phyloP scores from a whole-genome alignment of 306 rosid genomes.

The Trifolium repens region DNA sequence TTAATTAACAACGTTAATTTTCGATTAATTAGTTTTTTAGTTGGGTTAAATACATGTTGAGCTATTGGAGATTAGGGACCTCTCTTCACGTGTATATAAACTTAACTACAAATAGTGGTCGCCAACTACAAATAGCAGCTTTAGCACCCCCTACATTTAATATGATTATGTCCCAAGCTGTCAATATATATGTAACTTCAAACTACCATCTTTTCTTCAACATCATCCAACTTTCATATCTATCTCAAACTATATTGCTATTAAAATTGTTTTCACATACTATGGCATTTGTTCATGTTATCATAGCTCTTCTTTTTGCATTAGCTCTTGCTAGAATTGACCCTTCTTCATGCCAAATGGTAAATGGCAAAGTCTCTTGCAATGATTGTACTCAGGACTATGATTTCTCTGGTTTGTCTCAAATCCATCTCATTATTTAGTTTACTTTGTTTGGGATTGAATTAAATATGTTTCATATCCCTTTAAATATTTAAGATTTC shows the following conservation, averaged over 20 bases:
- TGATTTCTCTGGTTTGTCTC: conserved; percentile 69
- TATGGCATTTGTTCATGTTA: conserved; percentile 54
- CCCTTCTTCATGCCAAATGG: conserved; percentile 53
- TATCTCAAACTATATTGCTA: neutral
- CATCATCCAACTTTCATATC: conserved; percentile 6
- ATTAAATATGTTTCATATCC: no score
- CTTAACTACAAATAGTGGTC: conserved; percentile 27
- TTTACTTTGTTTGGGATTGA: neutral
- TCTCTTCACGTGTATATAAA: no score
- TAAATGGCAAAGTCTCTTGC: conserved; percentile 74
- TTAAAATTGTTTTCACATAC: conserved; percentile 5
- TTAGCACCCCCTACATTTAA: conserved; percentile 40
- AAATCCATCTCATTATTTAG: neutral
- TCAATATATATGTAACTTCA: conserved; percentile 37
- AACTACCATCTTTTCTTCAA: conserved; percentile 31
- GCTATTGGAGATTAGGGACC: no score
- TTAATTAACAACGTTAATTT: no score
- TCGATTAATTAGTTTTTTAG: no score
- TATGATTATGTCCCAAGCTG: conserved; percentile 12
- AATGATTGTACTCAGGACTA: conserved; percentile 57
- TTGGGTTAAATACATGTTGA: no score
- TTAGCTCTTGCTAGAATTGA: conserved; percentile 49
- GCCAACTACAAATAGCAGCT: conserved; percentile 48
- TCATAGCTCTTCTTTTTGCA: conserved; percentile 53
- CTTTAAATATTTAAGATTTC: no score